These are phyloP conservation scores for Sporothrix variecibatus DNA, from an alignment of 2,329 filamentous ascomycete species.

Conservation along the genomic window DNA sequence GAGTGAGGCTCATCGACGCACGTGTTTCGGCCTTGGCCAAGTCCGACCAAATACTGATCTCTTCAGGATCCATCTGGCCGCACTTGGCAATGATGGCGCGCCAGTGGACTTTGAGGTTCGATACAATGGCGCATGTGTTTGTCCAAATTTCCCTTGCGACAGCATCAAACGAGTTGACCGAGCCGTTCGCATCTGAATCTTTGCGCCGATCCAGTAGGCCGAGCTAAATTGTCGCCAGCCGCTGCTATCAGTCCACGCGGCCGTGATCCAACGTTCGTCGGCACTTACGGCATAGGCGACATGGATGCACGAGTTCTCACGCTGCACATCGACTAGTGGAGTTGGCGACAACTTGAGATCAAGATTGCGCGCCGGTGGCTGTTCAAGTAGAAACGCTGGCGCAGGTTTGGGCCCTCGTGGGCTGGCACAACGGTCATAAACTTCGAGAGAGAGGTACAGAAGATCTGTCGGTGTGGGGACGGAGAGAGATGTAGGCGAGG, in stretches of 20 bases:
- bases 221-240: slow-evolving; percentile 72
- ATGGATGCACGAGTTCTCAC: slow-evolving; percentile 79
- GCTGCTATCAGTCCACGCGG: slow-evolving; percentile 77
- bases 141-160: slow-evolving; percentile 77
- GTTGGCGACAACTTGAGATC: slow-evolving; percentile 71
- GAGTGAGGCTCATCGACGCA: slow-evolving; percentile 55
- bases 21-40: slow-evolving; percentile 55
- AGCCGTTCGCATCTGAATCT: slow-evolving; percentile 52
- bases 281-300: slow-evolving; percentile 75
- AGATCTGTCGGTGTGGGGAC: slow-evolving; percentile 64
- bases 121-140: slow-evolving; percentile 72
- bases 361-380: slow-evolving; percentile 67
- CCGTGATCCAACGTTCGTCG: slow-evolving; percentile 76
- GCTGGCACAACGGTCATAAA: slow-evolving; percentile 72
- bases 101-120: slow-evolving; percentile 72
- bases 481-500: slow-evolving; percentile 62
- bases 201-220: slow-evolving; percentile 70
- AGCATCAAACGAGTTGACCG: slow-evolving; percentile 58
- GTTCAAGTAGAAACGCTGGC: slow-evolving; percentile 72
- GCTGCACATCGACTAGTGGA: slow-evolving; percentile 71
- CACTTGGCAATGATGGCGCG: slow-evolving; percentile 74
- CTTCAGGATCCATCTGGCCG: slow-evolving; percentile 66
- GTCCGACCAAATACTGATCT: slow-evolving; percentile 61
- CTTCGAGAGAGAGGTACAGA: slow-evolving; percentile 67
- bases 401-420: slow-evolving; percentile 61